These are phyloP conservation scores for Mortierella sp. DNA, from an alignment of 371 early-diverging fungal species.

Conservation along the genomic window DNA sequence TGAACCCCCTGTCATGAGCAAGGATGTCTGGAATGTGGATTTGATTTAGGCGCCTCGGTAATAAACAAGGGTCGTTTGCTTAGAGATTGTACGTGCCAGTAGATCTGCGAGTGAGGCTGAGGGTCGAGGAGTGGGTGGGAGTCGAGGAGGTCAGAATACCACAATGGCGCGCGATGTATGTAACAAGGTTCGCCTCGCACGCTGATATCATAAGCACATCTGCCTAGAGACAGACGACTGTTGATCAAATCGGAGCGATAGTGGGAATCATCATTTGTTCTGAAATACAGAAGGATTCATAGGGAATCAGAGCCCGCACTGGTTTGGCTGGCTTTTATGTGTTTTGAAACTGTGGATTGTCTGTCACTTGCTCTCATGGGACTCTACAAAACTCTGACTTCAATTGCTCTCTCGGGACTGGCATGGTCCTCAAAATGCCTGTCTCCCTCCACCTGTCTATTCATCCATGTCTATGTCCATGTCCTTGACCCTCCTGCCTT, in stretches of 20 bases:
- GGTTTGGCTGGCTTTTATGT: no score
- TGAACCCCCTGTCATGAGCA: constrained; percentile 45
- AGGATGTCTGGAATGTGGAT: constrained; percentile 49
- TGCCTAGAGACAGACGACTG: constrained; percentile 26
- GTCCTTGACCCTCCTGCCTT: no score
- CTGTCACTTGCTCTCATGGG: not conserved
- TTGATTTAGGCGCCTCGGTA: constrained; percentile 18
- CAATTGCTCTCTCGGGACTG: no score
- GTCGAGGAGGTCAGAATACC: constrained; percentile 38
- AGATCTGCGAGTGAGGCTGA: no score
- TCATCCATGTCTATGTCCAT: no score
- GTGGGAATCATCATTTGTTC: constrained; percentile 36
- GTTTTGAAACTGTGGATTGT: no score
- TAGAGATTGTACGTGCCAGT: no score
- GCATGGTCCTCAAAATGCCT: no score
- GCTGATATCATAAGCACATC: constrained; percentile 44
- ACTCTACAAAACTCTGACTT: no score
- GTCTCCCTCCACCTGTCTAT: no score
- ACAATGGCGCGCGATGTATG: constrained; percentile 50
- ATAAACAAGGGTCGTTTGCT: not conserved
- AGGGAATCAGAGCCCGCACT: not conserved
- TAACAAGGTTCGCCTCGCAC: constrained; percentile 53
- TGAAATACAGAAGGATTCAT: constrained; percentile 44
- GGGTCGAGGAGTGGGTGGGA: not conserved
- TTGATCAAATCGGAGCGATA: constrained; percentile 41